A percentile compares a stretch with the other conserved stretches of the same genome.
These are phyloP conservation scores for Musa schizocarpa DNA, from an alignment of 176 grass and related monocot genomes.

Conservation along the genomic window DNA sequence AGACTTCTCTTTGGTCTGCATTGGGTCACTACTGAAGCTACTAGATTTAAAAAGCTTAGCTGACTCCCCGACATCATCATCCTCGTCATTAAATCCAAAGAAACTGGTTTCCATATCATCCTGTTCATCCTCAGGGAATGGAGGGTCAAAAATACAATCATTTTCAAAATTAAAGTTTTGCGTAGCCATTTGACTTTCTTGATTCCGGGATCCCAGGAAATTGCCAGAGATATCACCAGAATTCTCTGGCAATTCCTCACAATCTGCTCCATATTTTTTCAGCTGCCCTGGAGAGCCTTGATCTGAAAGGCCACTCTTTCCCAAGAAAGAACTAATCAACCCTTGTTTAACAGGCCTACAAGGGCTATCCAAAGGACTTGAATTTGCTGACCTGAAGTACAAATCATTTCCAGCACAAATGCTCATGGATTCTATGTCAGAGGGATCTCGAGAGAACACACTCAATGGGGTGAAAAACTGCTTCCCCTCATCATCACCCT, in stretches of 20 bases:
- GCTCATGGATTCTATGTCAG: constrained; percentile 78
- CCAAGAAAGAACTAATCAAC: constrained; percentile 27
- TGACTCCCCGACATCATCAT: constrained; percentile 35
- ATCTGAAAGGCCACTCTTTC: constrained; percentile 29
- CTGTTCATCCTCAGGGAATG: constrained; percentile 39
- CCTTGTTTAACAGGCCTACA: constrained; percentile 29
- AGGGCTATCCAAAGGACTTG: constrained; percentile 57
- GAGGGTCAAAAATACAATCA: constrained; percentile 63
- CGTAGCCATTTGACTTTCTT: constrained; percentile 21
- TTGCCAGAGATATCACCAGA: not conserved
- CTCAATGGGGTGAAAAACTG: constrained; percentile 41
- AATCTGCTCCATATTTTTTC: constrained; percentile 1
- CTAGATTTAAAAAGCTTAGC: constrained; percentile 26
- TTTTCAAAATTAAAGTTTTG: constrained; percentile 54
- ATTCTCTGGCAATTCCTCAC: constrained; percentile 2
- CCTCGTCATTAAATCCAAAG: constrained; percentile 55
- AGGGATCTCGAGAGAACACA: constrained; percentile 52
- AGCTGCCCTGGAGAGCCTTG: constrained; percentile 29
- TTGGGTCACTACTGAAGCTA: constrained; percentile 27
- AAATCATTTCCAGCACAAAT: constrained; percentile 39
- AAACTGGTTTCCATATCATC: constrained; percentile 53
- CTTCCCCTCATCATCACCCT: constrained; percentile 33
- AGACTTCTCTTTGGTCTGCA: constrained; percentile 8
- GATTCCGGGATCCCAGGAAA: constrained; percentile 13
- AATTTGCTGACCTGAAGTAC: constrained; percentile 30